phyloP scores from a whole-genome alignment of 306 rosid genomes.

The Pterocarpus santalinus region DNA sequence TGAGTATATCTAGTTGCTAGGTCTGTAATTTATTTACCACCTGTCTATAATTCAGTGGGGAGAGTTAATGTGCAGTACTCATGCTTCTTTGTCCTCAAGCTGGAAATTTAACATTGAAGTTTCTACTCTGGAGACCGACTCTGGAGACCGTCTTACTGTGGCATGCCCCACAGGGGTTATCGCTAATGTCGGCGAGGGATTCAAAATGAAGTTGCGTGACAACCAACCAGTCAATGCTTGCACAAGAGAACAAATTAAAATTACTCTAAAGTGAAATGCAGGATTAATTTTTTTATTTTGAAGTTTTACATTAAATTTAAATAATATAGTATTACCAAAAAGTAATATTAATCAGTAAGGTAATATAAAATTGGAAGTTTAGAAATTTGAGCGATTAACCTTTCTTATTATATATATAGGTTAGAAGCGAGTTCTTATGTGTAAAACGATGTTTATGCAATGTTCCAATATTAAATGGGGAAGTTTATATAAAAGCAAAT shows the following conservation, averaged over 20 bases:
- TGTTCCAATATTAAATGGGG: no score
- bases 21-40: slow-evolving; percentile 41
- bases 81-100: slow-evolving; percentile 15
- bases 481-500: no score
- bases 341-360: no score
- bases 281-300: not conserved
- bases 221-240: not conserved
- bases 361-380: no score
- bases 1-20: slow-evolving; percentile 51
- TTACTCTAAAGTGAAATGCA: not conserved
- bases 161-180: not conserved
- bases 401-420: no score
- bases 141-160: not conserved
- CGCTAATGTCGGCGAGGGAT: not conserved
- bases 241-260: not conserved
- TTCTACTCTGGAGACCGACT: not conserved
- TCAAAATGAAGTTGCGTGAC: not conserved
- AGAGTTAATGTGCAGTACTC: slow-evolving; percentile 48
- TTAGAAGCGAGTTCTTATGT: no score
- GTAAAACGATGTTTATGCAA: no score
- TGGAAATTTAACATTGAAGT: slow-evolving; percentile 12
- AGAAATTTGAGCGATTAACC: no score
- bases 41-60: slow-evolving; percentile 62
- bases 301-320: not conserved
- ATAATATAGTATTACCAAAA: no score